Evolutionary conservation across 2,329 filamentous ascomycete genomes (phyloP), one percentile per base, ranked within the genome.

Genomic region (Venturia aucupariae): DNA sequence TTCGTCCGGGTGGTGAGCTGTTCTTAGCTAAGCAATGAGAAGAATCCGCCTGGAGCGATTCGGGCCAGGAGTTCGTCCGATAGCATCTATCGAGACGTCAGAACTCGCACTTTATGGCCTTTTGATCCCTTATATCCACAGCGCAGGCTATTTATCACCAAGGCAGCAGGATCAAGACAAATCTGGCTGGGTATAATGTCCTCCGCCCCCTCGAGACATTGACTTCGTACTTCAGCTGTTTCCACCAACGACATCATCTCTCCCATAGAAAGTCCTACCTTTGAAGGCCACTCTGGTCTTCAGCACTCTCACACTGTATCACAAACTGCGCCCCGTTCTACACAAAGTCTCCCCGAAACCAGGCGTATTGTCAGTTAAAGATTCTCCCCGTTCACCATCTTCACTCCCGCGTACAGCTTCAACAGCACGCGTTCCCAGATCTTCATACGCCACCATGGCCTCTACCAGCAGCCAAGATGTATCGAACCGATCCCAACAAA

Each of bases 401-500:
- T 24, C 7, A 8, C 8, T 13, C 4, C 6, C 22, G 24, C 59
- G 59, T 13, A 44, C 35, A 60, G 59, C 41, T 41, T 41, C 59
- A 60, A 60, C 59, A 60, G 35, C 59, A 41, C 59, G 35, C 41
- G 6, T 41, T n/a, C 46, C 22, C 46, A 51, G 46, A 51, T 17
- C 22, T 27, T 38, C 30, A 17, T 32, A 62, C 61, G 32, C 62
- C 35, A 59, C 62, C 24, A 60, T 44, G 38, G 42, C 55, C 41
- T 60, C 54, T 27, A 11, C 54, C 27, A 63, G 59, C 35, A 44
- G 59, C 13, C 35, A 60, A 11, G 59, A 60, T 32, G 59, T 60
- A 32, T 60, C 59, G 7, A 30, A 15, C 24, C 59, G 35, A 41
- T 41, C 71, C 38, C 81, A 81, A 68, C 78, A 80, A 69, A 75